A percentile compares a stretch with the other conserved stretches of the same genome.
Conservation (phyloP, 306 rosid genomes). For the Dicorynia guianensis region DNA sequence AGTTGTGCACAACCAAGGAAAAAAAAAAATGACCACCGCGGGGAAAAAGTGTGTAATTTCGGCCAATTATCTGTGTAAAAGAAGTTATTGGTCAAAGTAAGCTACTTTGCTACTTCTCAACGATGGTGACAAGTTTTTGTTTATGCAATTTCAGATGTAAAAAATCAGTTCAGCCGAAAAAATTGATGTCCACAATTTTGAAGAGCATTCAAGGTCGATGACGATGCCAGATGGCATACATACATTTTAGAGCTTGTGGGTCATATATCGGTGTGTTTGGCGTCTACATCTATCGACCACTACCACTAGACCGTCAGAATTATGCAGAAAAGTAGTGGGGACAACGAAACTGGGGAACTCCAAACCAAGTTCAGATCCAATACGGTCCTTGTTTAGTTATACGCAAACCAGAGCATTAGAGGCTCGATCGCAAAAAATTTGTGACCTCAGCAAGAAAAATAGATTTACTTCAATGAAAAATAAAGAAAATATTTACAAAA, state of each 20-base stretch:
- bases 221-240: constrained; percentile 33
- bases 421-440: no score
- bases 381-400: no score
- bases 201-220: constrained; percentile 19
- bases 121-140: not conserved
- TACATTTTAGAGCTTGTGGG: not conserved
- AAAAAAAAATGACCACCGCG: not conserved
- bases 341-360: no score
- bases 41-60: not conserved
- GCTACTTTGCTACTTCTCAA: not conserved
- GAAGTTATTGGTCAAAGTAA: not conserved
- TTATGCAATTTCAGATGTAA: not conserved
- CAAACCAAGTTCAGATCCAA: no score
- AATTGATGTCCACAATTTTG: constrained; percentile 44
- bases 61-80: not conserved
- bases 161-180: constrained; percentile 22
- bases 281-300: no score
- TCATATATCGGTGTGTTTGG: not conserved
- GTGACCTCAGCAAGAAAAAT: no score
- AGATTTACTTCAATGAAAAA: no score
- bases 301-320: no score
- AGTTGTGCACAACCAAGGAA: no score
- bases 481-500: no score
- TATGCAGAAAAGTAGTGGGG: no score
- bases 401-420: no score